Base-by-base conservation (phyloP, 2,329 filamentous ascomycete species). In the Catunica adiposa region DNA sequence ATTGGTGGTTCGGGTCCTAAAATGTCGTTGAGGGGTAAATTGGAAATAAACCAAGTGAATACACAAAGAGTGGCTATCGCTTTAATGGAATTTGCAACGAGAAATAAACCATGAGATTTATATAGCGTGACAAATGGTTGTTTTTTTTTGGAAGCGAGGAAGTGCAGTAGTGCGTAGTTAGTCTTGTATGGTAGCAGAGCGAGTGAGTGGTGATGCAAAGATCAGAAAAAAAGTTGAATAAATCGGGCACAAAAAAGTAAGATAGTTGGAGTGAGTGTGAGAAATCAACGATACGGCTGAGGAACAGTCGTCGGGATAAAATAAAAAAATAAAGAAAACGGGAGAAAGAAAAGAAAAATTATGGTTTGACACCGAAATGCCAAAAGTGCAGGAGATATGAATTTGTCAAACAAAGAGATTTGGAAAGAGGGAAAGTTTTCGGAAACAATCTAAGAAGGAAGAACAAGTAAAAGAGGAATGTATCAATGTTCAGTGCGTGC, bases 211-310 rank as follows among this genome's bases (percentile, higher is more conserved):
- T 37, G 52, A 26, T 44, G 17, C 51, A 25, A 34, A 53, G 50
- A 53, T 47, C 23, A 56, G 29, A n/a, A 53, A 51, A 31, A 34
- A 38, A 42, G 31, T 20, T 29, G 23, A 56, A 51, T 15, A 31
- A 56, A 53, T 23, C 42, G 15, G 23, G 40, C 38, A 51, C 22
- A 56, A 52, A 52, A 37, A 25, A 31, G 26, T 37, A 40, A 42
- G n/a, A 48, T 53, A 22, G 23, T 51, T 37, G 23, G 38, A 56
- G 48, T 47, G 51, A 42, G 40, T 40, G 40, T 56, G 55, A 56
- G 42, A 56, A 52, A 20, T 29, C 38, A 14, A 25, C n/a, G 37
- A 51, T 42, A 42, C 17, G 22, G 37, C 38, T 20, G 17, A 52
- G 40, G 23, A 38, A 38, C 34, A 11, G 29, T 29, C 47, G n/a